Evolutionary conservation across 2,329 filamentous ascomycete species (phyloP), one percentile per base, ranked within the genome.

Genomic region (Dothideomycetidae sp.): DNA sequence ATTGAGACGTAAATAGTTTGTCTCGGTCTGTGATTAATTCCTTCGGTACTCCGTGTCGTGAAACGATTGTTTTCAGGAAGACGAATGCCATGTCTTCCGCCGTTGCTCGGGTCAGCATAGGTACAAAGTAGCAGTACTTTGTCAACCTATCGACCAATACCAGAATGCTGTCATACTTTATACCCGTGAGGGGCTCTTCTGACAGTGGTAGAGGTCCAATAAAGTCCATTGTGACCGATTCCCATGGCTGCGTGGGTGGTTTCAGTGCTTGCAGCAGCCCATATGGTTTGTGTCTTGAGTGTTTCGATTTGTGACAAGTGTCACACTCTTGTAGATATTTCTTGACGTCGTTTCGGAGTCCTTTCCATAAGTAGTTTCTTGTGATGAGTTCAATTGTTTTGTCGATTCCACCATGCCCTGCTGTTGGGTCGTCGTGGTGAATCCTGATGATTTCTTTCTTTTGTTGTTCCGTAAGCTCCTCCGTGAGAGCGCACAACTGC

Each of bases 1-100:
- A 44, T 29, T 35, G 9, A 10, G 30, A 33, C 12, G 15, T 44
- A 37, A 46, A 42, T 1, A 46, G 10, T 10, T 14, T 40, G 0
- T 35, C 39, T 33, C 37, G 34, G 33, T 44, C 31, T 31, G 15
- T 31, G 5, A 31, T 31, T 12, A 31, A 14, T 5, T 31, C 29
- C 12, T 31, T 9, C n/a, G 29, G 29, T 31, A 31, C 29, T 31
- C 29, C 15, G 15, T 31, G 15, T 31, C 15, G 12, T 14, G 31
- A 34, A 10, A 44, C 9, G 10, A 44, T 40, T 4, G 36, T 33
- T n/a, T 39, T 43, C 4, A 11, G 17, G 4, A 40, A 13, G 1
- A 31, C 23, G 23, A 13, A 40, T 10, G 35, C 18, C 10, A 40
- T 40, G 4, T 29, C 2, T 5, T 39, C 31, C 4, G 30, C 2